These are phyloP conservation scores for Melastoma candidum DNA, from an alignment of 441 rosid species.

Conservation along the genomic window DNA sequence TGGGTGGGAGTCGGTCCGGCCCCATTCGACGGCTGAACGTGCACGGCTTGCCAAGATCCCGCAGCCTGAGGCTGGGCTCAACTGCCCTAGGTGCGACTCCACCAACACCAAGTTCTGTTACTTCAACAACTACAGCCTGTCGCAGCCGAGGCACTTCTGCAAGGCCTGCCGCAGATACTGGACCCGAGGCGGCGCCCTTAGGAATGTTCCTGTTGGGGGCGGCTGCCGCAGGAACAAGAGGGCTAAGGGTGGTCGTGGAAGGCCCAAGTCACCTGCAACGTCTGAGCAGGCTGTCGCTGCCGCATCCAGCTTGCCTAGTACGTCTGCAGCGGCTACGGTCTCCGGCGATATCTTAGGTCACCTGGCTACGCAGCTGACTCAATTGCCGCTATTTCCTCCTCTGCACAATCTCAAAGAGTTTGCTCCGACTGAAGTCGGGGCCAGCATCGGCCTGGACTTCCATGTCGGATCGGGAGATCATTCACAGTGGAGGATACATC, in stretches of 20 bases:
- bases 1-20: constrained; percentile 53
- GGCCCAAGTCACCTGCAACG: constrained; percentile 9
- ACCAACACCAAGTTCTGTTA: constrained; percentile 92
- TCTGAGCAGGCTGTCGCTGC: constrained; percentile 10
- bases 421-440: no score
- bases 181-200: constrained; percentile 91
- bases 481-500: no score
- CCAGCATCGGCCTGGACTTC: no score
- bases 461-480: no score
- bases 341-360: no score
- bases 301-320: no score
- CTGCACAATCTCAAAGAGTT: no score
- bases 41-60: constrained; percentile 78
- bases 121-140: constrained; percentile 89
- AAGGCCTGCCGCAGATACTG: constrained; percentile 92
- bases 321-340: no score
- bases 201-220: constrained; percentile 86
- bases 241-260: constrained; percentile 43
- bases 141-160: constrained; percentile 98
- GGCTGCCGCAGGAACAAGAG: constrained; percentile 89
- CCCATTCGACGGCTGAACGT: constrained; percentile 87
- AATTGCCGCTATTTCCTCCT: no score
- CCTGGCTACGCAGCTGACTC: no score
- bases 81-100: constrained; percentile 93
- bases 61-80: constrained; percentile 60